Base-by-base conservation (phyloP, 257 asterid genomes). In the Solanum pinnatisectum region DNA sequence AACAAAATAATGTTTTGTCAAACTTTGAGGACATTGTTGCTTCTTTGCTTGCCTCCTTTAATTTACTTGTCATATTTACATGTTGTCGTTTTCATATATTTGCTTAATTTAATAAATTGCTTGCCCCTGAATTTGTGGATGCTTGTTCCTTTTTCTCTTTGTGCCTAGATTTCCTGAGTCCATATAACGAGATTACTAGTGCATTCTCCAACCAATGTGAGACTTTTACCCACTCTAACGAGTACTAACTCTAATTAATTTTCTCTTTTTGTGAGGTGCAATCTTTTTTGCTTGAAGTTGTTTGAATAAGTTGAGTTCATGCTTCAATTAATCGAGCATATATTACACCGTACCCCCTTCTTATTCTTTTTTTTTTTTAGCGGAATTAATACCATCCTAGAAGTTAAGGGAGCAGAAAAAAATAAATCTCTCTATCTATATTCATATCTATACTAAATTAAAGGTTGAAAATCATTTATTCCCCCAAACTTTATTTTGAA, bases 201-300 rank as follows among this genome's bases (percentile, higher is more conserved):
- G 8, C 0, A 52, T 16, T 52, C 63, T 0, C 0, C 63, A 1
- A 16, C 0, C 10, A 52, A 16, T 52, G 0, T 6, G 63, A 52
- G 10, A 52, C 10, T 16, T 52, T 52, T 52, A 52, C 0, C 23
- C n/a, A 2, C 23, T 52, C 63, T 52, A 52, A 52, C 23, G 0
- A 52, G 1, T 36, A 36, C 30, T 0, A 71, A 32, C 35, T 12
- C 35, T 67, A 12, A 67, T 67, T 67, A 25, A 25, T 12, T 67
- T 67, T 67, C 73, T 13, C 73, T 67, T 25, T 2, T 68, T 13
- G 35, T 25, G 73, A 67, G 35, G 73, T 67, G 35, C 73, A 25
- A n/a, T 32, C 14, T 23, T 63, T 63, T 52, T 52, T 44, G 56
- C 59, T 56, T 20, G n/a, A 56, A 18, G 63, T 49, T 49, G 8